Percentiles rank a stretch among this genome's conserved stretches.
phyloP scores from a whole-genome alignment of 2,329 filamentous ascomycete species.

The Nemania sp. region DNA sequence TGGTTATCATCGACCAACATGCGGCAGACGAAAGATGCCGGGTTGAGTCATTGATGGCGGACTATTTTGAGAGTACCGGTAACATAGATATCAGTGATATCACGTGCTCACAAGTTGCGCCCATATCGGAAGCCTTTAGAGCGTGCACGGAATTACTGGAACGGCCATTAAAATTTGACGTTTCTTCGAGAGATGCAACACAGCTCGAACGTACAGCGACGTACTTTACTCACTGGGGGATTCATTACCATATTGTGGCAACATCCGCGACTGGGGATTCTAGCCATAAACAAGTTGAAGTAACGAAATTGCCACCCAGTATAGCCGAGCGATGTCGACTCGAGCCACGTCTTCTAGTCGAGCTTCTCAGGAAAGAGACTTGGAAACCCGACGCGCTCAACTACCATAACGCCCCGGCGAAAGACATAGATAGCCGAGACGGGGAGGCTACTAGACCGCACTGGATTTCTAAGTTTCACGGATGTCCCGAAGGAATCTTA shows the following conservation, averaged over 20 bases:
- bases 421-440: slow-evolving; percentile 1
- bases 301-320: slow-evolving; percentile 73
- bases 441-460: slow-evolving; percentile 34
- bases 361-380: slow-evolving; percentile 79
- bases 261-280: slow-evolving; percentile 18
- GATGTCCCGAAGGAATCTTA: slow-evolving; percentile 79
- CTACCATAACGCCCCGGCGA: slow-evolving; percentile 16
- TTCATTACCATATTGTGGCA: slow-evolving; percentile 67
- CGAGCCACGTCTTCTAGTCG: slow-evolving; percentile 78
- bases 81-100: slow-evolving; percentile 18
- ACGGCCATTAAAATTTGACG: slow-evolving; percentile 72
- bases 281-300: slow-evolving; percentile 53
- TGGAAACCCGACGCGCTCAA: slow-evolving; percentile 72
- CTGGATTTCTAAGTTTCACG: slow-evolving; percentile 74
- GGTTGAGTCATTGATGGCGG: slow-evolving; percentile 76
- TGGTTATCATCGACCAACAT: slow-evolving; percentile 91
- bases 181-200: slow-evolving; percentile 69
- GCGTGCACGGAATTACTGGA: slow-evolving; percentile 56
- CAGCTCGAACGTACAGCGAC: slow-evolving; percentile 66
- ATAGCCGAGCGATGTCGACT: slow-evolving; percentile 81
- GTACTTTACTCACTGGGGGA: slow-evolving; percentile 80
- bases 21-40: slow-evolving; percentile 90
- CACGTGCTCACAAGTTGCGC: neutral
- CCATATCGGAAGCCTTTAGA: slow-evolving; percentile 21
- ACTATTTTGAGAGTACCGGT: slow-evolving; percentile 57